Evolutionary conservation across 495 filamentous ascomycete species (phyloP).

Genomic region (Hypoxylon fragiforme): DNA sequence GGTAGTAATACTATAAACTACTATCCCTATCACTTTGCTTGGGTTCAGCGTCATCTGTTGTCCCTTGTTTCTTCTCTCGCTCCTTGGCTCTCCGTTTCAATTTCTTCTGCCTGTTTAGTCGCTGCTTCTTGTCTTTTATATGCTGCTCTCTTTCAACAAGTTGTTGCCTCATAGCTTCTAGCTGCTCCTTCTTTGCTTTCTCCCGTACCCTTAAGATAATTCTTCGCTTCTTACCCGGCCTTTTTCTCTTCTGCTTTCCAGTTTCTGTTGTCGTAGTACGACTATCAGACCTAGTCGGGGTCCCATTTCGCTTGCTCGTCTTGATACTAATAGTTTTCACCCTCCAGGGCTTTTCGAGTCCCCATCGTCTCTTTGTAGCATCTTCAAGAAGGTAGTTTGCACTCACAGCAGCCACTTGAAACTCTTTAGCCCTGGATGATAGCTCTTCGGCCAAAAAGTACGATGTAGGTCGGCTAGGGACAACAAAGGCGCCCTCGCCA

Average conservation of each 20-base stretch:
- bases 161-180: conserved; percentile 37
- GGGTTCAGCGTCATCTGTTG: conserved; percentile 23
- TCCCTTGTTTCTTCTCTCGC: conserved; percentile 50
- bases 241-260: conserved; percentile 44
- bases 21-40: conserved; percentile 6
- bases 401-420: conserved; percentile 47
- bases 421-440: conserved; percentile 34
- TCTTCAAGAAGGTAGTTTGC: conserved; percentile 47
- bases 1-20: background rate
- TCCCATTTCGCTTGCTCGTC: background rate
- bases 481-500: conserved; percentile 43
- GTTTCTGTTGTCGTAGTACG: conserved; percentile 1
- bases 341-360: conserved; percentile 59
- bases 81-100: conserved; percentile 54
- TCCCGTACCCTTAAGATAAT: conserved; percentile 48
- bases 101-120: conserved; percentile 56
- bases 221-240: conserved; percentile 57
- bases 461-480: conserved; percentile 43
- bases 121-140: conserved; percentile 57
- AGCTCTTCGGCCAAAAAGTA: conserved; percentile 51
- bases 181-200: conserved; percentile 37
- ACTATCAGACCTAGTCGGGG: background rate
- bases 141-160: conserved; percentile 50
- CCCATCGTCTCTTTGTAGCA: conserved; percentile 51
- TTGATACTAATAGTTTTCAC: conserved; percentile 45